Base-by-base conservation (phyloP, 2,329 filamentous ascomycete genomes). In the Fusarium hostae region DNA sequence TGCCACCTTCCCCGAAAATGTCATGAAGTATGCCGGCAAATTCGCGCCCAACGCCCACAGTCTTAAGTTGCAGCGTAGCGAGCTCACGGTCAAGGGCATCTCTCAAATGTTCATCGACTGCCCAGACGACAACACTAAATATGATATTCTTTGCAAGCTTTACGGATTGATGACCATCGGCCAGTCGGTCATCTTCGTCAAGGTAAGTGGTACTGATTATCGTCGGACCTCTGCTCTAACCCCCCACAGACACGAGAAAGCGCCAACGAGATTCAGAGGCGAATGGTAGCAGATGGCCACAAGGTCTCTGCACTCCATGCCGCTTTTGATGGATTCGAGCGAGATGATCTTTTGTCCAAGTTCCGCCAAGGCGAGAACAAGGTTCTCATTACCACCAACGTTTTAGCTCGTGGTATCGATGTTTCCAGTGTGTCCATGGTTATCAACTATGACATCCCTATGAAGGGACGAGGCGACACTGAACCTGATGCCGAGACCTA, bases 61-160 rank as follows among this genome's bases (percentile, higher is more conserved):
- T 74, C 92, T 99, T 79, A 96, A 93, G 48, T 87, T 99, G 57
- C 91, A 94, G 77, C 93, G 95, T 67, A 92, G 97, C 76, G 94
- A 99, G 79, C 89, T 98, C 76, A 98, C 95, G 0, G 95, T 99
- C 68, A 94, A 96, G 81, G 96, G 96, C 26, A 99, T 99, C 80
- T 97, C 95, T 74, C 96, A 99, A 79, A 94, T 99, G 84, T 99
- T 97, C 80, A 94, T 99, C 80, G 96, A 99, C 81, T 98, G 95
- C 78, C 89, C 92, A 26, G 87, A 87, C 37, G 93, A 97, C 73
- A 84, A 90, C 39, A 90, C 93, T 77, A 98, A 98, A 81, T 99
- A 97, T 79, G 89, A 92, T 39, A 91, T 93, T 63, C 89, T 99
- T 11, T 92, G 97, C 80, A 94, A 95, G 79, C 92, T 99, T 66